Conservation (phyloP, 2,329 filamentous ascomycete genomes). For the Penicillium decumbens region DNA sequence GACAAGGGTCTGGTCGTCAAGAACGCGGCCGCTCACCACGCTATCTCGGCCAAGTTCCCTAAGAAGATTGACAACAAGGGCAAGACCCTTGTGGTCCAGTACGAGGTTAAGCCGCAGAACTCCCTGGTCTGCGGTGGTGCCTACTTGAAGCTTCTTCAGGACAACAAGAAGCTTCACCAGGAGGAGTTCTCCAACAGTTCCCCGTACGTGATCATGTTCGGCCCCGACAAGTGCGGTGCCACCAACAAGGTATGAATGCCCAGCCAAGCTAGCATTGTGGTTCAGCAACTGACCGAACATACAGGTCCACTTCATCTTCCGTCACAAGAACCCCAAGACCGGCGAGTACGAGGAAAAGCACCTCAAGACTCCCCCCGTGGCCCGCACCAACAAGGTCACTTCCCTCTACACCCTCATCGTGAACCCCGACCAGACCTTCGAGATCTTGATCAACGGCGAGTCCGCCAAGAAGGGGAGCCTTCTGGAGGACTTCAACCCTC, state of each 20-base stretch:
- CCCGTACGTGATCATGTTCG: constrained; percentile 99
- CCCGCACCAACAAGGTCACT: constrained; percentile 84
- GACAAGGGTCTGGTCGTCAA: constrained; percentile 98
- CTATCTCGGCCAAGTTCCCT: constrained; percentile 97
- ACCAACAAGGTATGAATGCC: constrained; percentile 78
- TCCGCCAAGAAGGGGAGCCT: constrained; percentile 84
- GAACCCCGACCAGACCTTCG: constrained; percentile 91
- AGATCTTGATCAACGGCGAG: constrained; percentile 87
- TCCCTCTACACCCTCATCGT: constrained; percentile 96
- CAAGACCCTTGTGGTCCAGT: constrained; percentile 95
- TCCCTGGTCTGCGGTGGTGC: constrained; percentile 96
- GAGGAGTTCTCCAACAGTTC: constrained; percentile 98
- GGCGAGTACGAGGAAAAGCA: constrained; percentile 99
- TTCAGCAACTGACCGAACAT: constrained; percentile 7
- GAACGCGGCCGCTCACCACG: constrained; percentile 96
- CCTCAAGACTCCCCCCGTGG: constrained; percentile 73
- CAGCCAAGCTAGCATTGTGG: constrained; percentile 34
- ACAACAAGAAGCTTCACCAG: constrained; percentile 93
- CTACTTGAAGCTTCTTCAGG: constrained; percentile 97
- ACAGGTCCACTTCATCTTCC: constrained; percentile 87
- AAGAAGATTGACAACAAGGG: constrained; percentile 96
- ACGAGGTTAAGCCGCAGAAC: constrained; percentile 98
- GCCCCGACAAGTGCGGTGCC: constrained; percentile 96
- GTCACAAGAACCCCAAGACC: constrained; percentile 99
- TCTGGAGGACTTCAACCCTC: constrained; percentile 83